Base-by-base conservation (phyloP, 768 basidiomycete species). In the Agrocybe praecox region DNA sequence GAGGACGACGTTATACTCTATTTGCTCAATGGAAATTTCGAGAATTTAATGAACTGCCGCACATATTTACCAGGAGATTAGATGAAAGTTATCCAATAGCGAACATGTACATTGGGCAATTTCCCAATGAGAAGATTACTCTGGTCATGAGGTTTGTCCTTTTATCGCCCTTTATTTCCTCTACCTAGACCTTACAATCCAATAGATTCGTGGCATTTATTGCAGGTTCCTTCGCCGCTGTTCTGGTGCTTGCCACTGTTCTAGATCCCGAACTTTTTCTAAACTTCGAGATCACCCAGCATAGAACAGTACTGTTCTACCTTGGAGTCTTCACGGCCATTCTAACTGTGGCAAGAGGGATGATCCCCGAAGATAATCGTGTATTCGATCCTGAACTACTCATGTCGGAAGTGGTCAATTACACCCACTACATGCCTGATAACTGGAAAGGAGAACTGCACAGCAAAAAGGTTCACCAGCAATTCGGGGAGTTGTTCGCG, bases 21-120 rank as follows among this genome's bases (percentile, higher is more conserved):
- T 96, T 90, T 58, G 96, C 96, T 4, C 88, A 93, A 58, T 99
- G 97, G 97, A 98, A 98, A 69, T 98, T 98, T 68, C 83, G 97
- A 54, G 97, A 99, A 69, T 99, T 98, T 79, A 99, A 99, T 69
- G 97, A 99, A 67, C 78, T 99, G 9, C 91, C 94, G 0, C 97
- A 99, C 73, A 76, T 96, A 33, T 99, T 98, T 71, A 80, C 85
- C 33, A 80, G 93, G 46, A 80, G 97, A 50, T 77, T 98, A 46
- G 88, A 94, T 61, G 87, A 92, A 66, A 94, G 92, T 54, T 94
- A 96, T 63, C 94, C 93, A 0, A 75, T 87, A 10, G 92, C 97
- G 11, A 94, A 89, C 69, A 90, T 94, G 80, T 99, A 98, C 69
- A 94, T 98, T 59, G 93, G 94, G 21, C 97, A 98, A 67, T 99